phyloP scores from a whole-genome alignment of 2,329 filamentous ascomycete genomes.

The Diaporthe aspalathi region DNA sequence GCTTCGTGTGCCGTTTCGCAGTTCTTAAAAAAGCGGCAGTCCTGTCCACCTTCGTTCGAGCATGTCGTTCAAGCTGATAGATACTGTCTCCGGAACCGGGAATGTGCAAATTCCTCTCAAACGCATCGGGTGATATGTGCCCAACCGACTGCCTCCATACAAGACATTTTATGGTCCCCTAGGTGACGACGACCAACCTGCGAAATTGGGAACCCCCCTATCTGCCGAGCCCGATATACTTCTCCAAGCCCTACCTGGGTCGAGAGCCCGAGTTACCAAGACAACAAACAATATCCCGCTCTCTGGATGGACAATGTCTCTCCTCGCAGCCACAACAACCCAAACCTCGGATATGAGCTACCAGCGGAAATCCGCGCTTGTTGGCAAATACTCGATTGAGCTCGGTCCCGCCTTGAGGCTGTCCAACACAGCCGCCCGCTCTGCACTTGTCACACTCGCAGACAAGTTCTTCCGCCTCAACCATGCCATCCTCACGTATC shows the following conservation, averaged over 20 bases:
- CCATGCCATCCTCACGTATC: constrained; percentile 37
- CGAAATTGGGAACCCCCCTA: constrained; percentile 22
- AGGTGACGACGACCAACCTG: constrained; percentile 7
- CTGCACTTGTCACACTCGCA: constrained; percentile 24
- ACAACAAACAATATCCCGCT: constrained; percentile 16
- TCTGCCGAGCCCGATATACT: constrained; percentile 15
- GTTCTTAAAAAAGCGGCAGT: constrained; percentile 5
- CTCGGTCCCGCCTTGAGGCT: constrained; percentile 20
- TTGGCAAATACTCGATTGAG: constrained; percentile 33
- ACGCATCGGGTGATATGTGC: background rate
- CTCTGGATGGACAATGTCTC: constrained; percentile 25
- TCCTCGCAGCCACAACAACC: constrained; percentile 23
- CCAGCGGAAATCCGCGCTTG: constrained; percentile 25
- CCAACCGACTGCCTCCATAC: constrained; percentile 11
- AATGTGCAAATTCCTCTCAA: background rate
- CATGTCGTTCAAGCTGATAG: background rate
- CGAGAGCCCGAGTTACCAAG: background rate
- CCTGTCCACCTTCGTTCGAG: background rate
- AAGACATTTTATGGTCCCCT: constrained; percentile 28
- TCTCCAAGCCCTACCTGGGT: background rate
- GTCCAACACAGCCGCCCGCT: constrained; percentile 7
- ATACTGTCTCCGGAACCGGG: background rate
- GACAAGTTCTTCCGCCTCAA: constrained; percentile 31
- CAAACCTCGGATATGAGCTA: constrained; percentile 29
- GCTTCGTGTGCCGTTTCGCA: background rate